Evolutionary conservation across 2,329 filamentous ascomycete species (phyloP).

Genomic region (Ophiostoma quercus): DNA sequence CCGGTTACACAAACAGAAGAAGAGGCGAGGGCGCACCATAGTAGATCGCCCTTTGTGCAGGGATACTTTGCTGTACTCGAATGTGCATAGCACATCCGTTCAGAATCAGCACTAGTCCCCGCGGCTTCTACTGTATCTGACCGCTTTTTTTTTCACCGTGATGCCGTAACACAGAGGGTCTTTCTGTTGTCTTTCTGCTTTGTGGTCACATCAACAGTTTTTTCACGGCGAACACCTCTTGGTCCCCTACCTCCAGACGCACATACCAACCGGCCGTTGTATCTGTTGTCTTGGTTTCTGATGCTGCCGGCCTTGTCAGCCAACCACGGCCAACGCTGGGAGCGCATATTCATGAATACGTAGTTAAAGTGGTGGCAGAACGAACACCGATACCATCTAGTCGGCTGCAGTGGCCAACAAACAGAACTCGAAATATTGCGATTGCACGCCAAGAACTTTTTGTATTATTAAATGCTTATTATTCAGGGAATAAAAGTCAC

Average conservation of each 20-base stretch:
- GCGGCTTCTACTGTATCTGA: no score
- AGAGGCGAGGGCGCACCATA: not conserved
- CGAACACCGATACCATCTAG: no score
- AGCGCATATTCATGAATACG: not conserved
- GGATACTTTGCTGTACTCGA: not conserved
- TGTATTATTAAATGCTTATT: no score
- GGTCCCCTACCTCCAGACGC: not conserved
- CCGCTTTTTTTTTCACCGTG: no score
- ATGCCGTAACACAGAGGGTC: not conserved
- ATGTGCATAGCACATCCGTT: not conserved
- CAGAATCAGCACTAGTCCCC: no score
- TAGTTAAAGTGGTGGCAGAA: no score
- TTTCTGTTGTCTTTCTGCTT: not conserved
- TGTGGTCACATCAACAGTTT: no score
- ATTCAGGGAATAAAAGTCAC: no score
- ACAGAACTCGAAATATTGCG: no score
- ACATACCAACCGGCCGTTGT: constrained; percentile 17
- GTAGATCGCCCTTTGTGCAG: not conserved
- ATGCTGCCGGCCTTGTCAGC: not conserved
- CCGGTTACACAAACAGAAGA: not conserved
- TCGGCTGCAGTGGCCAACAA: no score
- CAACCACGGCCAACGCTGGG: not conserved
- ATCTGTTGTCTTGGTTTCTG: not conserved
- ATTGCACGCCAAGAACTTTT: no score
- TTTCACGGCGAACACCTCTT: no score